phyloP scores from a whole-genome alignment of 2,329 filamentous ascomycete species.

The Bipolaris bicolor region DNA sequence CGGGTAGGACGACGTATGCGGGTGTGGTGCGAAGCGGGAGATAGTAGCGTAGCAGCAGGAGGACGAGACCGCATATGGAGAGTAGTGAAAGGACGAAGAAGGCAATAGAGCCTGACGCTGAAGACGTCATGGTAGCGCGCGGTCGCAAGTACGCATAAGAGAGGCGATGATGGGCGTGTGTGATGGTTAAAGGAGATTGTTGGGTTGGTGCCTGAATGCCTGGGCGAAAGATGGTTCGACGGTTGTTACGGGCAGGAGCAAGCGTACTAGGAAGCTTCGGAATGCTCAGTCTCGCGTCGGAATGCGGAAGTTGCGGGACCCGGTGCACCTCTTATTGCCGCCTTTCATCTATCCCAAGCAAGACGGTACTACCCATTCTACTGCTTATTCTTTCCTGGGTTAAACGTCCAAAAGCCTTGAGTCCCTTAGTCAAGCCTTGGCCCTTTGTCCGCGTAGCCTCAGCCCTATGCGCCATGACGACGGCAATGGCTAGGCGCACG shows the following conservation, averaged over 20 bases:
- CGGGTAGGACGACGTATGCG: constrained; percentile 84
- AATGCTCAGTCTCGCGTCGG: constrained; percentile 20
- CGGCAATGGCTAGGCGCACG: neutral
- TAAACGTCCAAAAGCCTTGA: neutral
- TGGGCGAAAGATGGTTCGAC: constrained; percentile 8
- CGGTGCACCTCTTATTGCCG: constrained; percentile 4
- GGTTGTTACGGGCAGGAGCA: constrained; percentile 6
- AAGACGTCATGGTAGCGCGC: constrained; percentile 53
- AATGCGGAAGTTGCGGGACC: constrained; percentile 27
- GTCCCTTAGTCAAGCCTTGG: neutral
- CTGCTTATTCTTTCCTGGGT: neutral
- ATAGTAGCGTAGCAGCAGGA: constrained; percentile 87
- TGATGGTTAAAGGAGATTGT: neutral
- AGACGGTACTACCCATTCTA: neutral
- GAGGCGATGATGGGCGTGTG: constrained; percentile 5
- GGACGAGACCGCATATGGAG: constrained; percentile 74
- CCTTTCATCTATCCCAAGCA: neutral
- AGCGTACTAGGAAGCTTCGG: constrained; percentile 17
- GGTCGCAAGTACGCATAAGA: constrained; percentile 25
- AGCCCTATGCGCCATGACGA: constrained; percentile 13
- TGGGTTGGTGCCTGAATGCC: constrained; percentile 9
- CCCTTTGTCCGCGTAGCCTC: constrained; percentile 10
- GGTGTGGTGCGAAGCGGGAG: constrained; percentile 89
- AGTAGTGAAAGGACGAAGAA: constrained; percentile 77
- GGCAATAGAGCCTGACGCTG: constrained; percentile 77